Base-by-base conservation (phyloP, 1,139 yeast species). In the Saccharomyces uvarum region DNA sequence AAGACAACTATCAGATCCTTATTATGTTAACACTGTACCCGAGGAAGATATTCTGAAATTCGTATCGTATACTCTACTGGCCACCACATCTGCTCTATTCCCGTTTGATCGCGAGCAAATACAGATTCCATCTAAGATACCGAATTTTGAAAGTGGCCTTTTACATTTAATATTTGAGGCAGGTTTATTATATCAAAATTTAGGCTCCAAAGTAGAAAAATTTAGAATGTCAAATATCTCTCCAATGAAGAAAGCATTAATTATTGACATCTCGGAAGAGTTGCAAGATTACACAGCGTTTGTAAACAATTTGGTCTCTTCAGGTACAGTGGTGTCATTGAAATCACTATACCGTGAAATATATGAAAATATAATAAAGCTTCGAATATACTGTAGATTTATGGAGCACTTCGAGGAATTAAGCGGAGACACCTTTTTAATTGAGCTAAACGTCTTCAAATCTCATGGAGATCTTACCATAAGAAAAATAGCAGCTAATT, bases 11-110 rank as follows among this genome's bases (percentile, higher is more conserved):
- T 56, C 66, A 2, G 68, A 65, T 21, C 65, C 71, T 3, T 66
- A 63, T 51, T 67, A 61, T 54, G 54, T 60, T 16, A 63, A 63
- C 16, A 68, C 68, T 42, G 53, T 73, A 2, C 55, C 75, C 2
- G 90, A 86, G 57, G 71, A 71, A 7, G 77, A 74, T 3, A 76
- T 89, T 2, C 63, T 87, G 52, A 74, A 75, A 13, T 84, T 80
- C 59, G 70, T 88, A 4, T 80, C 86, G 2, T 90, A 80, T 66
- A 80, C 88, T 0, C 70, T 91, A 32, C 76, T 85, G 26, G 97
- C 96, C 0, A 77, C 88, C 6, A 86, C 87, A 49, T 83, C 96
- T 1, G 78, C 77, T 47, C 63, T 82, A 47, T 79, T 89, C 52
- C 76, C 80, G 1, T 79, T 86, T 5, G 69, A 69, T 5, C 61